These are phyloP conservation scores for Arthrobotrys entomopaga DNA, from an alignment of 2,329 filamentous ascomycete species.

Conservation along the genomic window DNA sequence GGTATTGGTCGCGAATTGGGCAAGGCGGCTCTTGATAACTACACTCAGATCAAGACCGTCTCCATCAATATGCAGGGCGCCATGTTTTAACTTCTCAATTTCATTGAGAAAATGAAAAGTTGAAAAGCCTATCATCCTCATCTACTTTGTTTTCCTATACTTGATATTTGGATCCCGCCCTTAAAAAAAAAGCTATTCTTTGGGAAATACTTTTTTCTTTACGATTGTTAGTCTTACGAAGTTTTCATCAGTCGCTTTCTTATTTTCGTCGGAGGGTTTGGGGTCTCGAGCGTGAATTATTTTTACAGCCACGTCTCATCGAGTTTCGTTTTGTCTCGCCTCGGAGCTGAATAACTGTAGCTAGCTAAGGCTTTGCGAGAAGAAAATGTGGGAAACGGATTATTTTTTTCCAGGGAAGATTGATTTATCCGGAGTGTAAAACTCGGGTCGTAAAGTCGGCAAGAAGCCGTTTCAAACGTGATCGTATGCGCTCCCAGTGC, in stretches of 20 bases:
- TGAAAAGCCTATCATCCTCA: neutral
- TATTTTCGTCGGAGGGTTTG: neutral
- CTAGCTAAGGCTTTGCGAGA: conserved; percentile 13
- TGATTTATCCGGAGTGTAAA: neutral
- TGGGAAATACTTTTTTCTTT: neutral
- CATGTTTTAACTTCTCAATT: conserved; percentile 37
- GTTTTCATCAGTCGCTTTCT: neutral
- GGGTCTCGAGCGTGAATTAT: neutral
- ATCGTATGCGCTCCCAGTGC: neutral
- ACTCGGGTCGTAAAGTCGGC: neutral
- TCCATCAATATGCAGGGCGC: conserved; percentile 63
- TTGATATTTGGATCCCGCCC: conserved; percentile 16
- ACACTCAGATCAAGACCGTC: conserved; percentile 76
- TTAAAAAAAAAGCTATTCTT: conserved; percentile 18
- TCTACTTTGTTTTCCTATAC: conserved; percentile 4
- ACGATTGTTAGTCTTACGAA: neutral
- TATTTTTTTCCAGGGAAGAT: conserved; percentile 10
- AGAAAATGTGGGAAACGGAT: neutral
- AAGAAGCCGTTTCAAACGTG: neutral
- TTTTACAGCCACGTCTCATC: conserved; percentile 4
- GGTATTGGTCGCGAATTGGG: conserved; percentile 82
- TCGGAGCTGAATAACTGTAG: neutral
- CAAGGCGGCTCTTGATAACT: conserved; percentile 74
- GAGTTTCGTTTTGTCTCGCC: neutral
- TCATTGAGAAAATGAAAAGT: neutral